Conservation (phyloP, 768 basidiomycete species). For the Lactifluus rugatus region DNA sequence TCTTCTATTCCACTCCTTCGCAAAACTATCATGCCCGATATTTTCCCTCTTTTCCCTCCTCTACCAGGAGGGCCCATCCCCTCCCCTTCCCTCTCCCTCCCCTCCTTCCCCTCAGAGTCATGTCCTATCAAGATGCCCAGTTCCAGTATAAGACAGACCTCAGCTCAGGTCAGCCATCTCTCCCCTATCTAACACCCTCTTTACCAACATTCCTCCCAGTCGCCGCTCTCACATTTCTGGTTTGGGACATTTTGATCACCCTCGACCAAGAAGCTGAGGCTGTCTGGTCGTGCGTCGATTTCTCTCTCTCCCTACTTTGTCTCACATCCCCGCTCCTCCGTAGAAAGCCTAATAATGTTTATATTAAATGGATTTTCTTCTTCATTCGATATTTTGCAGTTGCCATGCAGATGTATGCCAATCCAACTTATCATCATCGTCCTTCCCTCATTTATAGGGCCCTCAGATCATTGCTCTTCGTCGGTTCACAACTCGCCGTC, state of each 20-base stretch:
- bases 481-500: slow-evolving; percentile 5
- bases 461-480: slow-evolving; percentile 14
- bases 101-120: not conserved
- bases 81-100: not conserved
- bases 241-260: slow-evolving; percentile 25
- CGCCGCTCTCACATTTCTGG: slow-evolving; percentile 22
- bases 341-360: slow-evolving; percentile 21
- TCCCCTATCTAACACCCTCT: not conserved
- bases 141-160: not conserved
- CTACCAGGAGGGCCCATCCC: too few relatives aligned
- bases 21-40: too few relatives aligned
- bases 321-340: not conserved
- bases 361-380: slow-evolving; percentile 25
- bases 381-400: slow-evolving; percentile 19
- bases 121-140: not conserved
- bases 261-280: slow-evolving; percentile 23
- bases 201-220: slow-evolving; percentile 16
- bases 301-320: not conserved
- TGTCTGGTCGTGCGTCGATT: slow-evolving; percentile 27
- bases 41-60: too few relatives aligned
- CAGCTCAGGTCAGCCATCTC: not conserved
- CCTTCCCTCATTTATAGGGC: not conserved
- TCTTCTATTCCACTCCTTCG: too few relatives aligned
- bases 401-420: slow-evolving; percentile 13
- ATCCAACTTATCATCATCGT: not conserved